Percentiles rank a stretch among this genome's conserved stretches.
Conservation (phyloP, 1,139 yeast species). For the Blastobotrys proliferans region DNA sequence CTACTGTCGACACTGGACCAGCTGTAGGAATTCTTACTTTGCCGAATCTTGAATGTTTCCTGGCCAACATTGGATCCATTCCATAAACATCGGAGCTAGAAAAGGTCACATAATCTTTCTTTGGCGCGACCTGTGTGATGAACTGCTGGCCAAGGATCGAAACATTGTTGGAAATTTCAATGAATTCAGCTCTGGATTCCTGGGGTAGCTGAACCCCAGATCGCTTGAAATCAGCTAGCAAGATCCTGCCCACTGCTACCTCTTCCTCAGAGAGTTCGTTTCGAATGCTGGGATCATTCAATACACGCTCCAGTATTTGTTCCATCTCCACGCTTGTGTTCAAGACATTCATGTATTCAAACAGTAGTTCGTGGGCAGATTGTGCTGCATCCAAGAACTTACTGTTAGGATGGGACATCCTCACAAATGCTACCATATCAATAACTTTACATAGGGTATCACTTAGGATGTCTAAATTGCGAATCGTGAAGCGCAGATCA, state of each 20-base stretch:
- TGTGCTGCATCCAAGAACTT: conserved; percentile 79
- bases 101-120: conserved; percentile 32
- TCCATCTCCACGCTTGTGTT: conserved; percentile 81
- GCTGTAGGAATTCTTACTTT: conserved; percentile 57
- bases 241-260: conserved; percentile 70
- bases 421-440: conserved; percentile 87
- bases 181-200: conserved; percentile 62
- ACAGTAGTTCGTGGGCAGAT: conserved; percentile 80
- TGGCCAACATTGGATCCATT: conserved; percentile 35
- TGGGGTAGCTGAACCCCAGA: conserved; percentile 83
- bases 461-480: conserved; percentile 75
- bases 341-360: conserved; percentile 87
- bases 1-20: conserved; percentile 63
- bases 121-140: conserved; percentile 48
- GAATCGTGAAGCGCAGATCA: conserved; percentile 53
- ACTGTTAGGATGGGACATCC: conserved; percentile 80
- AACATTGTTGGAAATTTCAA: conserved; percentile 73
- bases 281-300: conserved; percentile 43
- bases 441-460: conserved; percentile 89
- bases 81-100: conserved; percentile 36
- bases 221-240: conserved; percentile 80
- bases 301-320: conserved; percentile 51
- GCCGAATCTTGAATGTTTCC: conserved; percentile 22
- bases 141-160: conserved; percentile 81
- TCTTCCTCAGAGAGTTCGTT: conserved; percentile 61